Evolutionary conservation across 805 yeast species (phyloP).

Genomic region (Huiozyma sinensis): DNA sequence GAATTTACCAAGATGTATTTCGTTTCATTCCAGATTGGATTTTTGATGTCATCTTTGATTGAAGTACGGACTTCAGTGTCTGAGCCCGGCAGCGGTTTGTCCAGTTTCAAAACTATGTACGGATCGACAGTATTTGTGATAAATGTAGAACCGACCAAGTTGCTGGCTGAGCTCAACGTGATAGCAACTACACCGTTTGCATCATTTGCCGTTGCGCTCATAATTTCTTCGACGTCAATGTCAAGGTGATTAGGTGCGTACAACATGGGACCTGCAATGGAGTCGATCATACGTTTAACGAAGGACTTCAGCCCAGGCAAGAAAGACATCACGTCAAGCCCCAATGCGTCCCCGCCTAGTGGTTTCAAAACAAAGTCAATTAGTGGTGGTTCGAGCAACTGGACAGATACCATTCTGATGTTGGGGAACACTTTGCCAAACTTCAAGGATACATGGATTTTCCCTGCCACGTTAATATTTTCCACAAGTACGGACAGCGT

Average conservation of each 20-base stretch:
- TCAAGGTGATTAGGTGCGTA: conserved; percentile 77
- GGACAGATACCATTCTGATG: conserved; percentile 58
- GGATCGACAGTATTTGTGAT: conserved; percentile 44
- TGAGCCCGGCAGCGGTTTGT: conserved; percentile 36
- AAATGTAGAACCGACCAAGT: conserved; percentile 33
- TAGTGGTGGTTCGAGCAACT: conserved; percentile 65
- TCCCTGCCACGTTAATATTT: conserved; percentile 67
- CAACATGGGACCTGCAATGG: conserved; percentile 63
- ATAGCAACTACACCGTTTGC: conserved; percentile 62
- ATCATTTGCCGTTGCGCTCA: conserved; percentile 54
- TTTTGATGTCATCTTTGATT: conserved; percentile 42
- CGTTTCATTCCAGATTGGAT: conserved; percentile 60
- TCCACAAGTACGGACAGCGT: conserved; percentile 70
- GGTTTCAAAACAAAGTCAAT: conserved; percentile 77
- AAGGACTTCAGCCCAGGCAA: conserved; percentile 70
- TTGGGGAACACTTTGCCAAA: conserved; percentile 67
- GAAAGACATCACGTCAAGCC: conserved; percentile 73
- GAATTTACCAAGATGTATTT: conserved; percentile 46
- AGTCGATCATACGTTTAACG: conserved; percentile 58
- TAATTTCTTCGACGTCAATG: conserved; percentile 59
- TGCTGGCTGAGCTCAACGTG: conserved; percentile 44
- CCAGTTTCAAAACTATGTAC: conserved; percentile 39
- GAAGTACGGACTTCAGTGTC: conserved; percentile 37
- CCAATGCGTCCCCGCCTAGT: conserved; percentile 82
- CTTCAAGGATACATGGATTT: conserved; percentile 52